Percentiles rank a stretch among this genome's conserved stretches.
phyloP scores from a whole-genome alignment of 495 filamentous ascomycete genomes.

The Margaritispora aquatica region DNA sequence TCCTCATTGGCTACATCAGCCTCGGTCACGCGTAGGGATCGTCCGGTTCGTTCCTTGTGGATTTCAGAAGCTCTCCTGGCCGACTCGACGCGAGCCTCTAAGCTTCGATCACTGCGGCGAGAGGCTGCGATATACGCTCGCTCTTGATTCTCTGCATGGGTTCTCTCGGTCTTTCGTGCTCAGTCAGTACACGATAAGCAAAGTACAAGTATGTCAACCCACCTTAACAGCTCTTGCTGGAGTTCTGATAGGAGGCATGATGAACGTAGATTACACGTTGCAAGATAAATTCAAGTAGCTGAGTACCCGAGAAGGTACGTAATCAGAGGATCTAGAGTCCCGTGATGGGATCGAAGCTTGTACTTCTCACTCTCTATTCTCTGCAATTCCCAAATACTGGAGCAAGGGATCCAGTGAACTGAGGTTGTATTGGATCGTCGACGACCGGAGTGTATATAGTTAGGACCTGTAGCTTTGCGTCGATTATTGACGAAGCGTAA shows the following conservation, averaged over 20 bases:
- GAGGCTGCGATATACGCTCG: constrained; percentile 94
- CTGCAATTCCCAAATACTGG: no score
- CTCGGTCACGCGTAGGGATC: constrained; percentile 74
- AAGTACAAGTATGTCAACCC: not conserved
- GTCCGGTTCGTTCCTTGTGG: constrained; percentile 84
- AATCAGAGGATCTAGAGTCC: not conserved
- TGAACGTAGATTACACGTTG: not conserved
- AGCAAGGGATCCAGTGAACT: no score
- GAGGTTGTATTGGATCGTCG: no score
- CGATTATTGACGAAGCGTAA: no score
- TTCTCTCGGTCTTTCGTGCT: constrained; percentile 52
- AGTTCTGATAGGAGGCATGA: constrained; percentile 40
- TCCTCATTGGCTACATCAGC: constrained; percentile 88
- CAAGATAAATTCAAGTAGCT: not conserved
- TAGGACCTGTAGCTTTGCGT: no score
- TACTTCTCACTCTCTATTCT: no score
- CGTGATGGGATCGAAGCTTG: not conserved
- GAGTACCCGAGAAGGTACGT: not conserved
- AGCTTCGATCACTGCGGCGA: constrained; percentile 77
- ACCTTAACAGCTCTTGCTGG: constrained; percentile 39
- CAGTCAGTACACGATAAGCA: not conserved
- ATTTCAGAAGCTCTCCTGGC: constrained; percentile 83
- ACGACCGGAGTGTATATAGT: no score
- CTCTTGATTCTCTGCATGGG: constrained; percentile 89
- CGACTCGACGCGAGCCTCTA: constrained; percentile 87